Evolutionary conservation across 2,329 filamentous ascomycete species (phyloP).

Genomic region (Hymenoscyphus infarciens): DNA sequence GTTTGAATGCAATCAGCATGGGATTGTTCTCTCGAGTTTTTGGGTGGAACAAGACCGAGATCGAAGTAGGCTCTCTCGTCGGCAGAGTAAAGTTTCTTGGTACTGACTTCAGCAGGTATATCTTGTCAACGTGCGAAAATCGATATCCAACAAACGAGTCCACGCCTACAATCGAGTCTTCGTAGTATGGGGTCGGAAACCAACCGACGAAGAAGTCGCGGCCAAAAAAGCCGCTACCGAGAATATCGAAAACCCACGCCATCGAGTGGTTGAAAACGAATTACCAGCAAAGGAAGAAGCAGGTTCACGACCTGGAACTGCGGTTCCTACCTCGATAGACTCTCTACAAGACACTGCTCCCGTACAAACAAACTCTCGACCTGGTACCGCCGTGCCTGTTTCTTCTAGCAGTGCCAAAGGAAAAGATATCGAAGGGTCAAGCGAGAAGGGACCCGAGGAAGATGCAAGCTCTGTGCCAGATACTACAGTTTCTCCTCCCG

Average conservation of each 20-base stretch:
- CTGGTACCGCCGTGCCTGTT: not conserved
- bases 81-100: not conserved
- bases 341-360: not conserved
- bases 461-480: too few species aligned
- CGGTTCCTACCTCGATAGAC: not conserved
- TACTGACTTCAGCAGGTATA: constrained; percentile 24
- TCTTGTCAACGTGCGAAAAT: constrained; percentile 29
- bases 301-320: not conserved
- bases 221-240: not conserved
- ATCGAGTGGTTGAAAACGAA: too few species aligned
- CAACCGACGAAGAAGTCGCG: constrained; percentile 10
- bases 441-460: not conserved
- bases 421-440: not conserved
- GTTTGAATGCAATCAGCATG: constrained; percentile 29
- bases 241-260: too few species aligned
- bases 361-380: not conserved
- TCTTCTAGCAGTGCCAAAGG: not conserved
- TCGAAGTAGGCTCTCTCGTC: constrained; percentile 25
- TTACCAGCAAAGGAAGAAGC: too few species aligned
- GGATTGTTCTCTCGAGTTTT: constrained; percentile 28
- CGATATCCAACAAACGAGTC: constrained; percentile 27
- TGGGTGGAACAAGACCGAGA: constrained; percentile 32
- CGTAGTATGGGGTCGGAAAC: constrained; percentile 33
- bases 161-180: constrained; percentile 32
- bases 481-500: too few species aligned